A percentile compares a stretch with the other conserved stretches of the same genome.
These are phyloP conservation scores for Paxillus involutus DNA, from an alignment of 768 basidiomycete genomes.

Conservation along the genomic window DNA sequence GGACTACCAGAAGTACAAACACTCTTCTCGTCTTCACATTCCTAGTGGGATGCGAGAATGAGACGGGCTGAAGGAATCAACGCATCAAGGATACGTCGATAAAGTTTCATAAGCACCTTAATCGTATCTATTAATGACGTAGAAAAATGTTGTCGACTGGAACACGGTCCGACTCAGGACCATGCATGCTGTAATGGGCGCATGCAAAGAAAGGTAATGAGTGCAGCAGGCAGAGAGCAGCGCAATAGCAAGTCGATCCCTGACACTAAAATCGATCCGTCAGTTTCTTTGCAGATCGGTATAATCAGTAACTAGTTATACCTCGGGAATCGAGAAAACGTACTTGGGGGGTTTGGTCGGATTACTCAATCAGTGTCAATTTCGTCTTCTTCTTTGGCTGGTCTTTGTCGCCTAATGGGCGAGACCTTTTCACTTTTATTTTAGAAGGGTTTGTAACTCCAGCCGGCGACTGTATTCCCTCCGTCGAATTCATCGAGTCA, in stretches of 20 bases:
- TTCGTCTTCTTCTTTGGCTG: constrained; percentile 26
- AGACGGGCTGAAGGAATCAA: constrained; percentile 24
- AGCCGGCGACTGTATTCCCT: constrained; percentile 3
- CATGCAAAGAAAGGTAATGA: constrained; percentile 8
- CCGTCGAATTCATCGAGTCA: constrained; percentile 1
- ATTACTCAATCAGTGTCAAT: constrained; percentile 24
- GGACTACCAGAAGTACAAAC: constrained; percentile 22
- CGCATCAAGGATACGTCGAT: constrained; percentile 22
- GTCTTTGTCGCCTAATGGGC: constrained; percentile 14
- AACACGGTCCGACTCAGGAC: constrained; percentile 10
- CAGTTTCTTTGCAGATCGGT: constrained; percentile 16
- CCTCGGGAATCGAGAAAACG: constrained; percentile 20
- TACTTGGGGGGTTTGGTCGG: constrained; percentile 11
- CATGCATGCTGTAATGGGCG: constrained; percentile 23
- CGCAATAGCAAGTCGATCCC: constrained; percentile 21
- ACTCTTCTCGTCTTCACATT: constrained; percentile 14
- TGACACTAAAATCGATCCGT: constrained; percentile 10
- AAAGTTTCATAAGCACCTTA: constrained; percentile 29
- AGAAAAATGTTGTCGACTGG: constrained; percentile 14
- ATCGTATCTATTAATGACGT: constrained; percentile 25
- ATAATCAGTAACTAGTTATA: constrained; percentile 6
- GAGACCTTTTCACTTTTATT: constrained; percentile 23
- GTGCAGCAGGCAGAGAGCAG: constrained; percentile 6
- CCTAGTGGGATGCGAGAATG: constrained; percentile 14
- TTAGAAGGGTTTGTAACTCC: constrained; percentile 7